These are phyloP conservation scores for Tulasnella calospora DNA, from an alignment of 768 basidiomycete species.

Conservation along the genomic window DNA sequence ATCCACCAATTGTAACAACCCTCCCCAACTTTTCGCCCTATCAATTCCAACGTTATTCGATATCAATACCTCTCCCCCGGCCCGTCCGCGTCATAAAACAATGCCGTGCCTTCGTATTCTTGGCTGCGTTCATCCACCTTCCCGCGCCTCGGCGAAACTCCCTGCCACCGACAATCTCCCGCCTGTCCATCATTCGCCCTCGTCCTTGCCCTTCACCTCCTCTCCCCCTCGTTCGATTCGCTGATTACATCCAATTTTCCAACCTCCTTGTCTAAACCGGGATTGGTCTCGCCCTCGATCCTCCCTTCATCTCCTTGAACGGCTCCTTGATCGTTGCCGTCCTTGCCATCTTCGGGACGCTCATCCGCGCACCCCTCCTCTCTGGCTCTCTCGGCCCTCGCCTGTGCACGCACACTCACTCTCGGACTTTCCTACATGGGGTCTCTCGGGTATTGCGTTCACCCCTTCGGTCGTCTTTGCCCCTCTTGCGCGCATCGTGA, in stretches of 20 bases:
- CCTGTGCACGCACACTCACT: not conserved
- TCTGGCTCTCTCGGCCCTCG: not conserved
- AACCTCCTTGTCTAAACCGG: not conserved
- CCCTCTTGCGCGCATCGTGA: not conserved
- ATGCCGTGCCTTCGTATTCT: not conserved
- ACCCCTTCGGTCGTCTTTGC: not conserved
- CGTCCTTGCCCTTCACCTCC: slow-evolving; percentile 4
- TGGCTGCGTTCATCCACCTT: not conserved
- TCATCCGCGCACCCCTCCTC: not conserved
- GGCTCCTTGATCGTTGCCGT: slow-evolving; percentile 4
- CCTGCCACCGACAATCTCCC: not conserved
- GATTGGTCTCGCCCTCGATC: slow-evolving; percentile 6
- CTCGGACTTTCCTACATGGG: not conserved
- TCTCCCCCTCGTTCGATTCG: slow-evolving; percentile 7
- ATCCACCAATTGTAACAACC: not conserved
- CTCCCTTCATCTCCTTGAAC: not conserved
- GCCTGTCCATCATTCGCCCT: not conserved
- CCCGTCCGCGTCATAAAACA: slow-evolving; percentile 2
- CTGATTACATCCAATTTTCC: not conserved
- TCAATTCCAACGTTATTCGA: not conserved
- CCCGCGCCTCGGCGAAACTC: slow-evolving; percentile 9
- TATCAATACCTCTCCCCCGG: not conserved
- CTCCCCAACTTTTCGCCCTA: not conserved
- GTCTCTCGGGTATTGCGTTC: slow-evolving; percentile 7
- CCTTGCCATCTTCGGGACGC: not conserved